Evolutionary conservation across 2,329 filamentous ascomycete species (phyloP).

Genomic region (Cladosporium sp.): DNA sequence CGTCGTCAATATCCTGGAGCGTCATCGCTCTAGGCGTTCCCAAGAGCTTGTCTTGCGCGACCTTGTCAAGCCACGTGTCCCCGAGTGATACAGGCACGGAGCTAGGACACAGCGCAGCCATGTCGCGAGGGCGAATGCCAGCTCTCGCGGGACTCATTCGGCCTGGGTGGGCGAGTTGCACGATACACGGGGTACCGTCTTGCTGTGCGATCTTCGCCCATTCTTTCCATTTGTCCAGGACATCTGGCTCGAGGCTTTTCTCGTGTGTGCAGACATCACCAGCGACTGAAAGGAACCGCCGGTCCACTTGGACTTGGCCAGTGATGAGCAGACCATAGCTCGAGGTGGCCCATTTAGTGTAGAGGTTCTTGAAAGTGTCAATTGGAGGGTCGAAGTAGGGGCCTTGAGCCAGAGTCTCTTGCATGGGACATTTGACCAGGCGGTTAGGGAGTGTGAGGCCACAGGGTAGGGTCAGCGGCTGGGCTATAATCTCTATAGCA

Average conservation of each 20-base stretch:
- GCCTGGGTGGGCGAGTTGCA: slow-evolving; percentile 50
- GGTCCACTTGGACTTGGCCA: slow-evolving; percentile 50
- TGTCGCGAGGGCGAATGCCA: slow-evolving; percentile 41
- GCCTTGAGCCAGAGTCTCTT: slow-evolving; percentile 37
- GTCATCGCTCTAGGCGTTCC: slow-evolving; percentile 62
- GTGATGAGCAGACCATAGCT: slow-evolving; percentile 49
- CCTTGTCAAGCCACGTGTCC: slow-evolving; percentile 41
- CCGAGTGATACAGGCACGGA: slow-evolving; percentile 47
- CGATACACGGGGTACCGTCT: slow-evolving; percentile 46
- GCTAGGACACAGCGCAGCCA: slow-evolving; percentile 41
- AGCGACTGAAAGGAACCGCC: slow-evolving; percentile 42
- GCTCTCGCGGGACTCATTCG: slow-evolving; percentile 47
- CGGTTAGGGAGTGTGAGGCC: slow-evolving; percentile 41
- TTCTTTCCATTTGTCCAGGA: slow-evolving; percentile 37
- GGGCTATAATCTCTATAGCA: slow-evolving; percentile 26
- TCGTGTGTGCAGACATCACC: slow-evolving; percentile 37
- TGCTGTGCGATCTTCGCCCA: slow-evolving; percentile 42
- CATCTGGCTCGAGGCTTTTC: slow-evolving; percentile 29
- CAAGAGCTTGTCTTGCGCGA: slow-evolving; percentile 28
- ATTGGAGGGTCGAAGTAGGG: slow-evolving; percentile 47
- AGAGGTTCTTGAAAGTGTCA: slow-evolving; percentile 48
- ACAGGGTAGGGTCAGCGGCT: slow-evolving; percentile 32
- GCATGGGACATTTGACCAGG: slow-evolving; percentile 52
- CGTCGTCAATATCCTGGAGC: slow-evolving; percentile 54
- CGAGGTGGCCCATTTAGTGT: slow-evolving; percentile 54